Conservation (phyloP, 2,329 filamentous ascomycete species). For the Phaeosphaeria sp. region DNA sequence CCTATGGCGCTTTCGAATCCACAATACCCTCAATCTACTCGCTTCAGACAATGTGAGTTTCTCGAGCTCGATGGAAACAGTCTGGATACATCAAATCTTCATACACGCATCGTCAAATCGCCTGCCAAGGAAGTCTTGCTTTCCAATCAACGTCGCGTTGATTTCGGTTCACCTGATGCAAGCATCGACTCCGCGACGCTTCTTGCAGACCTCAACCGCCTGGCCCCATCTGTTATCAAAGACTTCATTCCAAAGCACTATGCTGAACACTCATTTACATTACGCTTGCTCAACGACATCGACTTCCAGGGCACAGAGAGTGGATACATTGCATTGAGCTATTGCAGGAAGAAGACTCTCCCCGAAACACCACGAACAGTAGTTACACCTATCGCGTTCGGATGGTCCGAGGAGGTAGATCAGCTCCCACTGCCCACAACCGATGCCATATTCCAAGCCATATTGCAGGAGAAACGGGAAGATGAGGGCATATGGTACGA, state of each 20-base stretch:
- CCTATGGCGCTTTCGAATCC: conserved; percentile 22
- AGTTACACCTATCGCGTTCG: conserved; percentile 37
- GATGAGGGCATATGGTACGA: conserved; percentile 55
- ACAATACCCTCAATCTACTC: conserved; percentile 16
- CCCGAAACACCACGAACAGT: conserved; percentile 33
- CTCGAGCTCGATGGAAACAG: conserved; percentile 39
- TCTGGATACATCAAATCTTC: conserved; percentile 37
- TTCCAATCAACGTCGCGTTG: conserved; percentile 7
- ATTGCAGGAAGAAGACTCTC: conserved; percentile 47
- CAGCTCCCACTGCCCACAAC: conserved; percentile 51
- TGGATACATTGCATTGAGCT: conserved; percentile 55
- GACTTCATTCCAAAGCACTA: conserved; percentile 36
- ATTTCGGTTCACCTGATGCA: conserved; percentile 1
- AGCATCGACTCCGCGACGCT: conserved; percentile 30
- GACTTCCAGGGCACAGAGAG: conserved; percentile 39
- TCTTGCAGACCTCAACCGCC: conserved; percentile 30
- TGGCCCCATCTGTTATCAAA: conserved; percentile 41
- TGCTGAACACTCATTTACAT: conserved; percentile 29
- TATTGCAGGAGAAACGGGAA: conserved; percentile 46
- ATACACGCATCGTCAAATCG: conserved; percentile 30
- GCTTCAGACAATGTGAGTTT: conserved; percentile 36
- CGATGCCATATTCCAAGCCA: conserved; percentile 49
- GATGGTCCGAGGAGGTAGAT: conserved; percentile 41
- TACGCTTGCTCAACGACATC: conserved; percentile 50
- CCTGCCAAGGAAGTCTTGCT: conserved; percentile 27